A percentile compares a stretch with the other conserved stretches of the same genome.
Evolutionary conservation across 2,329 filamentous ascomycete species (phyloP).

Genomic region (Laburnicola sp.): DNA sequence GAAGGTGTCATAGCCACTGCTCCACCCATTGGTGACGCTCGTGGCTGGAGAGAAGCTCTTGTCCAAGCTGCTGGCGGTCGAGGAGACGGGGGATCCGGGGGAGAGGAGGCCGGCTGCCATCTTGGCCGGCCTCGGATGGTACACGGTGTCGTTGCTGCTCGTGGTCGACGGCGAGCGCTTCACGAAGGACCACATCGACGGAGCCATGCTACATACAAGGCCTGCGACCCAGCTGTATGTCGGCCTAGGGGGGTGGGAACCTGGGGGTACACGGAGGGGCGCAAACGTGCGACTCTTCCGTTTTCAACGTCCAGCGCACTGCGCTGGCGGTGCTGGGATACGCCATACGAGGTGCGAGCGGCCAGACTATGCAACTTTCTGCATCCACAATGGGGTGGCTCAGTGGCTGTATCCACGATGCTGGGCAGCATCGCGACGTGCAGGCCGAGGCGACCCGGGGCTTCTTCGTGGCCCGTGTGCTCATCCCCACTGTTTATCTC

Average conservation of each 20-base stretch:
- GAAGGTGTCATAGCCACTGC: constrained; percentile 35
- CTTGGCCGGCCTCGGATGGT: constrained; percentile 34
- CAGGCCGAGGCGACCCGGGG: constrained; percentile 1
- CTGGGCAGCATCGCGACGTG: neutral
- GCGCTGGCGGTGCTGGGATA: constrained; percentile 11
- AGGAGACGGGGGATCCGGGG: constrained; percentile 27
- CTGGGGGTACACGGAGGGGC: constrained; percentile 31
- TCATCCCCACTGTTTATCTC: constrained; percentile 30
- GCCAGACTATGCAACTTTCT: constrained; percentile 19
- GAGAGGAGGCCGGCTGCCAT: constrained; percentile 40
- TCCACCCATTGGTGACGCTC: constrained; percentile 19
- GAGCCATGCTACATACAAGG: constrained; percentile 41
- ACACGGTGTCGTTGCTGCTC: constrained; percentile 18
- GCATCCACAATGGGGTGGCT: constrained; percentile 27
- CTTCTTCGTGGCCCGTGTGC: constrained; percentile 10
- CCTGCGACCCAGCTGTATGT: constrained; percentile 1
- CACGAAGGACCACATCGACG: constrained; percentile 39
- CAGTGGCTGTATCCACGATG: no score
- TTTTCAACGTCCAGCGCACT: constrained; percentile 24
- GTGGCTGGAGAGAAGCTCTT: constrained; percentile 18
- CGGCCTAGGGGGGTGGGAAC: constrained; percentile 27
- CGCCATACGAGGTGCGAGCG: constrained; percentile 10
- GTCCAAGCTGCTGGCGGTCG: constrained; percentile 23
- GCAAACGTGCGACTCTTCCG: constrained; percentile 26
- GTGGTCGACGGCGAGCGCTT: constrained; percentile 34